phyloP scores from a whole-genome alignment of 495 filamentous ascomycete species.

The Friedmanniomyces endolithicus region DNA sequence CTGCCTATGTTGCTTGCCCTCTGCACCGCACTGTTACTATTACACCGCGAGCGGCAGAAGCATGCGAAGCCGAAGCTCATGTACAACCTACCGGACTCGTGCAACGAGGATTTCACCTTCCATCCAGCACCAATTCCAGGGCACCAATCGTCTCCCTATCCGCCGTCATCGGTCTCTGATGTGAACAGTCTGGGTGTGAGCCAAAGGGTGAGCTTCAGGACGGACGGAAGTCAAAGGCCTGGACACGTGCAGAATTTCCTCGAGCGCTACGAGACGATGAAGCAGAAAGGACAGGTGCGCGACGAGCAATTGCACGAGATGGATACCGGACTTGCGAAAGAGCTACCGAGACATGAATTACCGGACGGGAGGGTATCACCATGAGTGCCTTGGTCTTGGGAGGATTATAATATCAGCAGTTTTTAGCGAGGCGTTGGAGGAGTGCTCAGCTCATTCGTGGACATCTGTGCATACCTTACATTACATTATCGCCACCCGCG shows the following conservation, averaged over 20 bases:
- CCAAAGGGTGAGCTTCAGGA: not conserved
- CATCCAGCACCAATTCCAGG: not conserved
- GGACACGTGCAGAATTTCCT: constrained; percentile 1
- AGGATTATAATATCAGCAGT: not conserved
- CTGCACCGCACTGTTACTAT: not conserved
- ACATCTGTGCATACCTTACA: not conserved
- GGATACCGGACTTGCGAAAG: not conserved
- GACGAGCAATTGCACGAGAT: constrained; percentile 5
- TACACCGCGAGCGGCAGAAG: constrained; percentile 4
- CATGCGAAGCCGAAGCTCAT: constrained; percentile 8
- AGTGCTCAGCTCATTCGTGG: not conserved
- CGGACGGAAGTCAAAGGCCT: constrained; percentile 1
- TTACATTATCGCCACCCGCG: not conserved
- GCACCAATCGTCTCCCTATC: not conserved
- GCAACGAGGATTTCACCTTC: constrained; percentile 10
- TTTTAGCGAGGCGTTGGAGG: not conserved
- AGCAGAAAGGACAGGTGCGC: not conserved
- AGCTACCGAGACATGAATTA: not conserved
- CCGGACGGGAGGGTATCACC: not conserved
- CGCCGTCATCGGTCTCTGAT: not conserved
- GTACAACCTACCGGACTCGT: constrained; percentile 15
- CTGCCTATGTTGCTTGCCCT: constrained; percentile 7
- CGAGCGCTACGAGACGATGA: constrained; percentile 10
- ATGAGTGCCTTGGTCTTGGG: not conserved
- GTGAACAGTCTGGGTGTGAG: not conserved